Conservation (phyloP, 2,329 filamentous ascomycete genomes). For the Laburnicola sp. region DNA sequence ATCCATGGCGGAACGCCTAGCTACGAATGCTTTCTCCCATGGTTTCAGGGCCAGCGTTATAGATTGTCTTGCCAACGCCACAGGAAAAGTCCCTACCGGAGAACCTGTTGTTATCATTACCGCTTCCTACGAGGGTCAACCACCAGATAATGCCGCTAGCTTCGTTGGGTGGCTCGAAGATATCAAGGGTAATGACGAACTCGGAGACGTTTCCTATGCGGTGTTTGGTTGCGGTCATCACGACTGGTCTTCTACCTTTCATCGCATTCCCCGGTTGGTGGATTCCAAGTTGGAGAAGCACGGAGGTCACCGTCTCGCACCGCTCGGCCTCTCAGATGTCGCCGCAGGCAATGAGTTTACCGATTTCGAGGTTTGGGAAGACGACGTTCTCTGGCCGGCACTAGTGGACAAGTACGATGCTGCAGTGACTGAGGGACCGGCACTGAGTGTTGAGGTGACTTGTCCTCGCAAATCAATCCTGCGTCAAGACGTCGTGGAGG, state of each 20-base stretch:
- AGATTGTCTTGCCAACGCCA: conserved; percentile 26
- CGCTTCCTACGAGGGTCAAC: conserved; percentile 42
- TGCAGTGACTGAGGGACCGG: not conserved
- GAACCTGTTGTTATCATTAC: conserved; percentile 40
- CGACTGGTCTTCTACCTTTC: conserved; percentile 42
- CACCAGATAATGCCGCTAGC: conserved; percentile 40
- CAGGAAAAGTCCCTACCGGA: conserved; percentile 25
- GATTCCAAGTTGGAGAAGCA: conserved; percentile 23
- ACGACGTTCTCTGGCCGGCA: conserved; percentile 28
- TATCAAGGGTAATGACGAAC: conserved; percentile 9
- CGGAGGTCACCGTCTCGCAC: conserved; percentile 22
- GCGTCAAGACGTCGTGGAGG: conserved; percentile 26
- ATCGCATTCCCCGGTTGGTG: conserved; percentile 40
- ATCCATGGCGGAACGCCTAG: conserved; percentile 34
- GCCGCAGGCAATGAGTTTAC: conserved; percentile 31
- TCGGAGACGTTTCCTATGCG: conserved; percentile 33
- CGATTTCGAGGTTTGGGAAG: conserved; percentile 39
- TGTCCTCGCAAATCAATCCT: conserved; percentile 17
- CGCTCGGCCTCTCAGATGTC: conserved; percentile 29
- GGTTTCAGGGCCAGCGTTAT: conserved; percentile 29
- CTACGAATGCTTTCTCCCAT: conserved; percentile 20
- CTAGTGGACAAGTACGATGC: conserved; percentile 14
- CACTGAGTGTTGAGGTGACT: not conserved
- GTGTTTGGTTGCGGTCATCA: conserved; percentile 41
- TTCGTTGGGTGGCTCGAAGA: conserved; percentile 40